phyloP scores from a whole-genome alignment of 805 yeast species.

The Metschnikowia kunwiensis region DNA sequence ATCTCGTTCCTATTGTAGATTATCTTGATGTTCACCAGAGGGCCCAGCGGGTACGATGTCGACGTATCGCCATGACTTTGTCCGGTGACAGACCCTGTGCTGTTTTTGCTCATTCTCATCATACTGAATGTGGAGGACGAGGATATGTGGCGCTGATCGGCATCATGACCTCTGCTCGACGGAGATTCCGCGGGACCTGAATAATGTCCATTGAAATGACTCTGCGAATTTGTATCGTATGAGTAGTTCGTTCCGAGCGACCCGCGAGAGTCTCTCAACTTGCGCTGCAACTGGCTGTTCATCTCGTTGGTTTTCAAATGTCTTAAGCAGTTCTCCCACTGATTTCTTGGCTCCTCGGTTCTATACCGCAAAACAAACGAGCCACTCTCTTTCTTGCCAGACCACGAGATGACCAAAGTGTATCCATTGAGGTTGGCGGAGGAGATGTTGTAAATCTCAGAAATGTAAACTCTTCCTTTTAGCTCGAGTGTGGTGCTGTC shows the following conservation, averaged over 20 bases:
- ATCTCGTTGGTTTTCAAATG: slow-evolving; percentile 42
- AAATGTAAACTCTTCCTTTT: slow-evolving; percentile 79
- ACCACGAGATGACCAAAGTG: slow-evolving; percentile 68
- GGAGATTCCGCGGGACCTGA: slow-evolving; percentile 6
- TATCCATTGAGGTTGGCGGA: slow-evolving; percentile 46
- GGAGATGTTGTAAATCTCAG: slow-evolving; percentile 49
- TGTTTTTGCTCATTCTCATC: slow-evolving; percentile 34
- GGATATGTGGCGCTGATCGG: slow-evolving; percentile 40
- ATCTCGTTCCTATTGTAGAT: slow-evolving; percentile 34
- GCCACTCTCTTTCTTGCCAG: slow-evolving; percentile 84
- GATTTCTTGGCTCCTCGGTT: slow-evolving; percentile 76
- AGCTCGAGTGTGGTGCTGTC: slow-evolving; percentile 45
- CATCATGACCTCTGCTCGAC: slow-evolving; percentile 16
- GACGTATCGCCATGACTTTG: slow-evolving; percentile 11
- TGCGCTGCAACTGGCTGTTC: slow-evolving; percentile 37
- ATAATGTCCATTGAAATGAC: slow-evolving; percentile 4
- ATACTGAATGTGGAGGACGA: slow-evolving; percentile 43
- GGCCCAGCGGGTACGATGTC: slow-evolving; percentile 10
- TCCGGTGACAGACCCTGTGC: slow-evolving; percentile 15
- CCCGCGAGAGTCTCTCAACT: slow-evolving; percentile 34
- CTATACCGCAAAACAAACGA: slow-evolving; percentile 77
- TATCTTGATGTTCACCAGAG: slow-evolving; percentile 25
- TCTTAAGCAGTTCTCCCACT: slow-evolving; percentile 74
- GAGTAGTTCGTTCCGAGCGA: slow-evolving; percentile 26
- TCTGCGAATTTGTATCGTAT: slow-evolving; percentile 20